Evolutionary conservation across 306 rosid genomes (phyloP), one percentile per base, ranked within the genome.

Genomic region (Vigna reflexopilosa): DNA sequence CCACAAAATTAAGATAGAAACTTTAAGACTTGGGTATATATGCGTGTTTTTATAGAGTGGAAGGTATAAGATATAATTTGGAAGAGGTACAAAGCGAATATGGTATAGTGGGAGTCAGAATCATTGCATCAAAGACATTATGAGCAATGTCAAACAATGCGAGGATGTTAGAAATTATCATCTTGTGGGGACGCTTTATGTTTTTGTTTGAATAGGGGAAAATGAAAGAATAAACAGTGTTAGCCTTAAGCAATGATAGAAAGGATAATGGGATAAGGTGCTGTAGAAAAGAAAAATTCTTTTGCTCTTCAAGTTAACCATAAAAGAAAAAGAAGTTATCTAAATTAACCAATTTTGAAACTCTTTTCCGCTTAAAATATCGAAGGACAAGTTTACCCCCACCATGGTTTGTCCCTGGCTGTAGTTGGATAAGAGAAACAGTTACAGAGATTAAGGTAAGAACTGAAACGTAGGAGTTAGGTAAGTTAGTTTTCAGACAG

Each of bases 81-180:
- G 11, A 19, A n/a, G 69, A 45, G 26, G 34, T 13, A 45, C 17
- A 50, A 51, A 64, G 7, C 6, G 30, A 15, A 28, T 32, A 42
- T 36, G 59, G 50, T 3, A 32, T 66, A 73, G 83, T 84, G 79
- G 84, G 79, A 15, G 66, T 63, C 82, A 69, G 50, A 58, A 64
- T 80, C 72, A 84, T 64, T 67, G 67, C 26, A 40, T 54, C 19
- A 8, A 36, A 72, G 70, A 34, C 72, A 57, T 57, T 30, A 11
- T 16, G 42, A 22, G 64, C 49, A 71, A 80, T 76, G 79, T 76
- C 75, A 84, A 84, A 67, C 59, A 28, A 45, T 22, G 79, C 38
- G 12, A 62, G 44, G 54, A 47, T 40, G 75, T 75, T 36, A 59
- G 72, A 67, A 70, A 64, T 65, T 82, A 80, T 64, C 52, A 63